These are phyloP conservation scores for Venturia aucupariae DNA, from an alignment of 2,329 filamentous ascomycete species.

Conservation along the genomic window DNA sequence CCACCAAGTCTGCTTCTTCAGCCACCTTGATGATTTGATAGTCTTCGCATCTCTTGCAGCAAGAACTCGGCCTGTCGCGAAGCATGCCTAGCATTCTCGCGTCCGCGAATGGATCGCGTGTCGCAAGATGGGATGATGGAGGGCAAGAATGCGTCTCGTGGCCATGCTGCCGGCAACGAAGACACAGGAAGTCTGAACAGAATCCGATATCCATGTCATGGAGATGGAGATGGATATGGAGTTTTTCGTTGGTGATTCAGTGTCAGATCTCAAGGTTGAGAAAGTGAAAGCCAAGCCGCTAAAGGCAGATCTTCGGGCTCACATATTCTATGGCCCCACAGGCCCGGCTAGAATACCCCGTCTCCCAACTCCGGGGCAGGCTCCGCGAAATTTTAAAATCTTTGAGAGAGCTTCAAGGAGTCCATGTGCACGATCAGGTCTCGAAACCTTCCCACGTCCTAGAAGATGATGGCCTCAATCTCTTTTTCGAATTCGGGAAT, in stretches of 20 bases:
- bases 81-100: background rate
- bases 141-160: background rate
- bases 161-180: background rate
- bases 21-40: background rate
- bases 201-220: background rate
- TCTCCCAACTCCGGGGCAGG: no score
- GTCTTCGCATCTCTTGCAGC: background rate
- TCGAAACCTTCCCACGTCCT: no score
- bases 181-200: background rate
- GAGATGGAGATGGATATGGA: background rate
- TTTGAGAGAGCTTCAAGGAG: no score
- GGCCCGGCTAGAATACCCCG: no score
- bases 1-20: conserved; percentile 1
- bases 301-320: no score
- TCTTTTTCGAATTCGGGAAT: no score
- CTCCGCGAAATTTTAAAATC: no score
- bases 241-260: background rate
- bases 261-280: background rate
- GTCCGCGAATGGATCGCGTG: background rate
- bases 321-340: no score
- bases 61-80: background rate
- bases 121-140: background rate
- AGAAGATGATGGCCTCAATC: no score
- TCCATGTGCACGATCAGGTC: no score
- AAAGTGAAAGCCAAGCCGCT: background rate